Percentiles rank a stretch among this genome's conserved stretches.
These are phyloP conservation scores for Xylaria sp. DNA, from an alignment of 2,329 filamentous ascomycete species.

Conservation along the genomic window DNA sequence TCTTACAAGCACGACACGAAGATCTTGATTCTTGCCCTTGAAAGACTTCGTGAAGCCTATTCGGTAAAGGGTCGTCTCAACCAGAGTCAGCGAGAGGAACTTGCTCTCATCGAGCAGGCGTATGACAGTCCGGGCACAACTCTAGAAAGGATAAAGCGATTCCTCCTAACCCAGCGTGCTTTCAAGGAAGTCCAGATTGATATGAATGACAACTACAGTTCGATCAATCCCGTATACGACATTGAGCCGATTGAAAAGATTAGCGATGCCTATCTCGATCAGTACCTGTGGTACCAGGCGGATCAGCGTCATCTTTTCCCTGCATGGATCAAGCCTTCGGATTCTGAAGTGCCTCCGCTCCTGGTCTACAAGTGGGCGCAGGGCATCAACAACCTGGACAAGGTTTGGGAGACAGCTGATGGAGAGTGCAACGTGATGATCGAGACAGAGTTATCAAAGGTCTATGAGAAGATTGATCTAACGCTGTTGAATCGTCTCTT, in stretches of 20 bases:
- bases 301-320: conserved; percentile 96
- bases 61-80: conserved; percentile 96
- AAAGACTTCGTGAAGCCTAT: conserved; percentile 89
- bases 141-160: conserved; percentile 92
- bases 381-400: conserved; percentile 95
- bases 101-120: conserved; percentile 94
- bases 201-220: conserved; percentile 99
- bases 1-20: conserved; percentile 99
- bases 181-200: conserved; percentile 99
- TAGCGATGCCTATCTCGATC: conserved; percentile 95
- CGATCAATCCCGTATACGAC: conserved; percentile 98
- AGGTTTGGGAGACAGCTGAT: conserved; percentile 89
- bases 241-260: conserved; percentile 99
- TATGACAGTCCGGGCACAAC: conserved; percentile 98
- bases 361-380: conserved; percentile 99
- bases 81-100: conserved; percentile 93
- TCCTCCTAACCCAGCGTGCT: conserved; percentile 90
- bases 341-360: conserved; percentile 92
- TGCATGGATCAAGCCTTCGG: conserved; percentile 97
- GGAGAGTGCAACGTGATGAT: conserved; percentile 99
- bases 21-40: conserved; percentile 90
- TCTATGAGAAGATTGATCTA: conserved; percentile 98
- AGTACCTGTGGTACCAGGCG: conserved; percentile 98
- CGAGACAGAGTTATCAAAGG: conserved; percentile 96
- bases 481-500: conserved; percentile 91